Percentiles rank a stretch among this genome's conserved stretches.
Evolutionary conservation across 257 asterid genomes (phyloP).

Genomic region (Striga asiatica): DNA sequence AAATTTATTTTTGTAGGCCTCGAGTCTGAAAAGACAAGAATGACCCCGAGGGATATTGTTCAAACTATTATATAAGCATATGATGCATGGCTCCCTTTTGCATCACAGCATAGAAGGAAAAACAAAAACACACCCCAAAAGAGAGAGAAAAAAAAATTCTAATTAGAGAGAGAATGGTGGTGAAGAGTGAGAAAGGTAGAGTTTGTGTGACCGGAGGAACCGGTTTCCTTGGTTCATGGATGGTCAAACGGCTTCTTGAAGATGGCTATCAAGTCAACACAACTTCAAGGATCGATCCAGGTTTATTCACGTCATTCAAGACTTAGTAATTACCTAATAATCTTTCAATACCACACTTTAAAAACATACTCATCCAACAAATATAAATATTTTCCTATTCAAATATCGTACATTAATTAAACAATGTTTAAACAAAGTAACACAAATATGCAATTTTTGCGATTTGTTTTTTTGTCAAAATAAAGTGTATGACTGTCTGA

Average conservation of each 20-base stretch:
- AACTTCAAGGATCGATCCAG: conserved; percentile 13
- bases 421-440: too few relatives aligned
- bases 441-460: too few relatives aligned
- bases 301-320: not conserved
- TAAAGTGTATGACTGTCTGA: too few relatives aligned
- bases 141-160: too few relatives aligned
- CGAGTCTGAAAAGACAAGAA: not conserved
- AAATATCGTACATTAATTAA: too few relatives aligned
- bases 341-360: too few relatives aligned
- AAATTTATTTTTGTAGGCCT: too few relatives aligned
- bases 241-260: conserved; percentile 24
- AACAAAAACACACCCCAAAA: not conserved
- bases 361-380: too few relatives aligned
- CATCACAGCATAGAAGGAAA: not conserved
- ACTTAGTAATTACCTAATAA: not conserved
- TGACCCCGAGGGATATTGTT: not conserved
- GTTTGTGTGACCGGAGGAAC: conserved; percentile 30
- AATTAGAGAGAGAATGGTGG: too few relatives aligned
- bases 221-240: conserved; percentile 24
- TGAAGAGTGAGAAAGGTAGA: conserved; percentile 7
- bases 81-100: not conserved
- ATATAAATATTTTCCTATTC: too few relatives aligned
- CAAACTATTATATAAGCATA: not conserved
- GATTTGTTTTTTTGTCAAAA: too few relatives aligned
- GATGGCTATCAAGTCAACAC: conserved; percentile 23